Conservation (phyloP, 108 stramenopile genomes). For the Skeletonema potamos region DNA sequence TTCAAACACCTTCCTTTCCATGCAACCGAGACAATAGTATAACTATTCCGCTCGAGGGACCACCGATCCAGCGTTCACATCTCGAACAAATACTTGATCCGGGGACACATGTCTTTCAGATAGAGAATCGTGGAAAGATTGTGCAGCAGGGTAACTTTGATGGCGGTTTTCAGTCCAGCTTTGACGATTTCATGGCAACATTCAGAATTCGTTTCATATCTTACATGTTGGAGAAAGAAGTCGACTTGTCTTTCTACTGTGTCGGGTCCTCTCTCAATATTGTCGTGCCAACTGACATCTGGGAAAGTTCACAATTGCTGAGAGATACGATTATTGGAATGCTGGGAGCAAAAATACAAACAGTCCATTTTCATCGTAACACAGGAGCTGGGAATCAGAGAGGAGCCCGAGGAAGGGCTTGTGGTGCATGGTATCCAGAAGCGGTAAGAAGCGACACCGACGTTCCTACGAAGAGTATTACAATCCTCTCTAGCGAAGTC, state of each 20-base stretch:
- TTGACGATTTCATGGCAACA: constrained; percentile 8
- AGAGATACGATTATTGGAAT: constrained; percentile 13
- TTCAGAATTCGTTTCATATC: constrained; percentile 62
- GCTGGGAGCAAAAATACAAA: constrained; percentile 1
- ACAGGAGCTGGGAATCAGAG: constrained; percentile 27
- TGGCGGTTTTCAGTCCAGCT: constrained; percentile 9
- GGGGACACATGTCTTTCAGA: constrained; percentile 53
- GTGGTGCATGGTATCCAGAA: constrained; percentile 35
- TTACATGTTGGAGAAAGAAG: constrained; percentile 53
- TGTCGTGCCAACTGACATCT: constrained; percentile 18
- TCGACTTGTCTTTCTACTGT: constrained; percentile 43
- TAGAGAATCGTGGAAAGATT: constrained; percentile 34
- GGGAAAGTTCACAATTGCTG: constrained; percentile 14
- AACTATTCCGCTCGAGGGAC: constrained; percentile 35
- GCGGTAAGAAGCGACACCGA: neutral
- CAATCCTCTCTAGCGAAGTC: constrained; percentile 13
- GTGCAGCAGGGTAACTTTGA: constrained; percentile 49
- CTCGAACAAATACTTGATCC: constrained; percentile 59
- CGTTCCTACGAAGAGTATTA: neutral
- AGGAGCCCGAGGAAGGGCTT: constrained; percentile 40
- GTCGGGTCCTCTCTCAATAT: constrained; percentile 2
- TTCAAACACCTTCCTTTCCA: constrained; percentile 33
- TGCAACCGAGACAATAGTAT: constrained; percentile 10
- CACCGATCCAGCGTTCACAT: constrained; percentile 34
- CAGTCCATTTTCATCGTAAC: neutral